These are phyloP conservation scores for Delitschia confertaspora DNA, from an alignment of 495 filamentous ascomycete species.

Conservation along the genomic window DNA sequence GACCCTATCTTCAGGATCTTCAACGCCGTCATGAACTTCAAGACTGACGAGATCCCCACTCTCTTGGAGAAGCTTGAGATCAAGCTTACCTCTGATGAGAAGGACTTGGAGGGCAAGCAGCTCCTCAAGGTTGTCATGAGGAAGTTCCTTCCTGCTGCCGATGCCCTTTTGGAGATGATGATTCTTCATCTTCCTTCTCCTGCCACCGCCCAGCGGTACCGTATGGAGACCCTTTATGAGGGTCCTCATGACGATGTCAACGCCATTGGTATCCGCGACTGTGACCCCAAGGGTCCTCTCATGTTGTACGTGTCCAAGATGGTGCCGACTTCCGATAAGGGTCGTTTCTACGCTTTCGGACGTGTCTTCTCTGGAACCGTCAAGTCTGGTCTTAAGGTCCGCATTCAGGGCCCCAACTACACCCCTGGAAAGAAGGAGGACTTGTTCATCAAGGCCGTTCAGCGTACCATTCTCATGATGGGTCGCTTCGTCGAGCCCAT, in stretches of 20 bases:
- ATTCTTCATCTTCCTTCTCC: constrained; percentile 97
- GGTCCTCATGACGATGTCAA: constrained; percentile 87
- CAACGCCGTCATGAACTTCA: constrained; percentile 89
- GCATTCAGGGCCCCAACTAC: constrained; percentile 99
- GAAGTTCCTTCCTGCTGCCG: constrained; percentile 95
- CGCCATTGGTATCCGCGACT: constrained; percentile 93
- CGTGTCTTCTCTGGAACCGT: constrained; percentile 99
- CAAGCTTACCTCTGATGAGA: constrained; percentile 77
- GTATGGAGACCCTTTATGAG: constrained; percentile 97
- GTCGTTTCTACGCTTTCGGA: constrained; percentile 99
- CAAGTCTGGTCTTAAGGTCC: constrained; percentile 95
- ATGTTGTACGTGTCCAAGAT: constrained; percentile 99
- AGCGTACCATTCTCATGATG: constrained; percentile 99
- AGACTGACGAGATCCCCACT: constrained; percentile 80
- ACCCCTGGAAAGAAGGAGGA: constrained; percentile 96
- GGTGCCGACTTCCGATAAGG: constrained; percentile 99
- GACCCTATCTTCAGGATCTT: constrained; percentile 99
- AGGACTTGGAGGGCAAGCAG: constrained; percentile 89
- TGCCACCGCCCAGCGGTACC: constrained; percentile 94
- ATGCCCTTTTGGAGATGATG: constrained; percentile 99
- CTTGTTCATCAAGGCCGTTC: constrained; percentile 98
- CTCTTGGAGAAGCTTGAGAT: constrained; percentile 89
- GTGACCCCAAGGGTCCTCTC: constrained; percentile 92
- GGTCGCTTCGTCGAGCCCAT: constrained; percentile 98
- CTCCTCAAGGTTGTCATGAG: constrained; percentile 97